phyloP scores from a whole-genome alignment of 345 rosid species.

The Adansonia digitata region DNA sequence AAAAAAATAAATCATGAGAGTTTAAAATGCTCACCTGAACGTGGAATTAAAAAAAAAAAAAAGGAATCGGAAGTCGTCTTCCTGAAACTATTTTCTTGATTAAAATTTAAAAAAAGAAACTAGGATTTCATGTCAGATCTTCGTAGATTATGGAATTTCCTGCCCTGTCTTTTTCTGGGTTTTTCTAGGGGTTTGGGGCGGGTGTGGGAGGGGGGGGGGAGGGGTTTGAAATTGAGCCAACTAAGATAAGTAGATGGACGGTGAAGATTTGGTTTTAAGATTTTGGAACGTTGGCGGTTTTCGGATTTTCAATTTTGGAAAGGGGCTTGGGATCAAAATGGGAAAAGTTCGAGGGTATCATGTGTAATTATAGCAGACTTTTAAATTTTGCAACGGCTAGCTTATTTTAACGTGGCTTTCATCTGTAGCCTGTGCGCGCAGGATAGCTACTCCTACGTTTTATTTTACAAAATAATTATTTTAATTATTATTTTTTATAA shows the following conservation, averaged over 20 bases:
- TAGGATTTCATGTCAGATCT: conserved; percentile 9
- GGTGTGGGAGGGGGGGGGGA: too few species aligned
- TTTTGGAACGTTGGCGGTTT: conserved; percentile 31
- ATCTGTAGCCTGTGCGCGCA: background rate
- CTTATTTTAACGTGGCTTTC: background rate
- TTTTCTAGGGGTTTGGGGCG: too few species aligned
- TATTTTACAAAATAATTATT: too few species aligned
- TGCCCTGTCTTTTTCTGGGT: background rate
- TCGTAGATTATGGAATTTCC: background rate
- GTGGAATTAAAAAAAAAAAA: conserved; percentile 37
- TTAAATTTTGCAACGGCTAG: conserved; percentile 11
- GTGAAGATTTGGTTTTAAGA: conserved; percentile 27
- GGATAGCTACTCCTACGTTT: background rate
- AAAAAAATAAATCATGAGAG: background rate
- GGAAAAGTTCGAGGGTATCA: background rate
- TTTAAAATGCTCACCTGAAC: conserved; percentile 32
- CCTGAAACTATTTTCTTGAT: conserved; percentile 17
- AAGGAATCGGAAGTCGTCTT: conserved; percentile 27
- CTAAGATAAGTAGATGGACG: conserved; percentile 25
- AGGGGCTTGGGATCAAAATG: conserved; percentile 18
- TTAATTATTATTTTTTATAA: background rate
- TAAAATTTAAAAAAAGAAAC: background rate
- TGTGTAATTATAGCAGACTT: background rate
- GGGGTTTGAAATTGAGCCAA: background rate
- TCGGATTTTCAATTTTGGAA: conserved; percentile 40